phyloP scores from a whole-genome alignment of 2,329 filamentous ascomycete species.

The Aureobasidium uvarum region DNA sequence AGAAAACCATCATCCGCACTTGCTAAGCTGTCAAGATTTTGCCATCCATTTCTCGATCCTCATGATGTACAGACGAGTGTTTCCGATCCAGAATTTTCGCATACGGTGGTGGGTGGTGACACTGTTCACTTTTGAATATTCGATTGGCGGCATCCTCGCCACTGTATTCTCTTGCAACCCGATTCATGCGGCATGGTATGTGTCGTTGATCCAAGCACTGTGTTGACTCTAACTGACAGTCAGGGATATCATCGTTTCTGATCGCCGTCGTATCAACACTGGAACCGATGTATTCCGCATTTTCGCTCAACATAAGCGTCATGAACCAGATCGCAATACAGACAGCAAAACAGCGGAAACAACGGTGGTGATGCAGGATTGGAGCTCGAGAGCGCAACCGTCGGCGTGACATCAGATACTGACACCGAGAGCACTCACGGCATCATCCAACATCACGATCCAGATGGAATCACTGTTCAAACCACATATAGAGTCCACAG shows the following conservation, averaged over 20 bases:
- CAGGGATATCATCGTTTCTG: constrained; percentile 2
- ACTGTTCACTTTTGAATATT: constrained; percentile 1
- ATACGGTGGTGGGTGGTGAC: background rate
- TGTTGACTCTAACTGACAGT: background rate
- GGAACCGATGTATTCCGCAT: background rate
- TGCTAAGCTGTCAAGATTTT: no score
- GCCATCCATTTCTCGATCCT: constrained; percentile 2
- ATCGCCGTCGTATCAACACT: constrained; percentile 5
- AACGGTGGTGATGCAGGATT: background rate
- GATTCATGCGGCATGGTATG: constrained; percentile 2
- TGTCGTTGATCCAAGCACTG: background rate
- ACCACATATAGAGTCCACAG: background rate
- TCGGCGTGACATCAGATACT: background rate
- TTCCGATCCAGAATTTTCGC: background rate
- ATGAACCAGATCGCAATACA: background rate
- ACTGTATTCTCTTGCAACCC: background rate
- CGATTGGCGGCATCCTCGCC: constrained; percentile 1
- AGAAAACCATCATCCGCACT: no score
- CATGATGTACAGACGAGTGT: constrained; percentile 1
- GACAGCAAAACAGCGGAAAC: background rate
- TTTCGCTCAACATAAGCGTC: background rate
- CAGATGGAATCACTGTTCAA: background rate
- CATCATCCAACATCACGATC: background rate
- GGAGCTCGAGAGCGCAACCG: background rate
- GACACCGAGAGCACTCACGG: background rate